Base-by-base conservation (phyloP, 2,329 filamentous ascomycete species). In the Sodiomyces alkalinus region DNA sequence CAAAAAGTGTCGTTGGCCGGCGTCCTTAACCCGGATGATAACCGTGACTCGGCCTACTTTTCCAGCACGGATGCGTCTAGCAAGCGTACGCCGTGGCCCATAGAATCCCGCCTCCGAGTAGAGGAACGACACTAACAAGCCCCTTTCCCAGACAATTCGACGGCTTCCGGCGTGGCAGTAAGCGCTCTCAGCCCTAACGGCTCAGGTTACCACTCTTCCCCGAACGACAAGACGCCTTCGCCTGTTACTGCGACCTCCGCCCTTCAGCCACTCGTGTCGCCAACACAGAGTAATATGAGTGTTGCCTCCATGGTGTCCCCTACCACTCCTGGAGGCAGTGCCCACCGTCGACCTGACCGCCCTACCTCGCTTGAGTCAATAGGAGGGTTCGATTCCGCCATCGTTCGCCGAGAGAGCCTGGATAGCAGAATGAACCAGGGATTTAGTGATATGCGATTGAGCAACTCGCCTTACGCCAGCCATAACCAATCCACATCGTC, bases 401-500 rank as follows among this genome's bases (percentile, higher is more conserved):
- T 42, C 22, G 44, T 46, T 4, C 67, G 78, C 33, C 69, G 80
- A 29, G 80, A 82, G 52, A 86, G 80, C 41, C 76, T 86, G 4
- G 80, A 86, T 49, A 83, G 79, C 49, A 68, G 79, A 36, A 75
- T 86, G 47, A 80, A 81, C 43, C 70, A 74, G 38, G 68, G 67
- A 24, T 74, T 86, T 18, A 68, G 63, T 32, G 74, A 80, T 25
- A 64, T 86, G 51, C 64, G 72, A 39, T 61, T 86, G 27, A 71
- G 72, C 28, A 66, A 65, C 25, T 63, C 62, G 2, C 79, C 79
- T 1, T 86, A 85, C 43, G 68, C 77, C 15, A 82, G 73, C 47
- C 73, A 79, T 41, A 85, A 86, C 49, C 72, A 76, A 31, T 85
- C 79, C 2, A 78, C 78, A 3, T 72, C 72, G 2, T 85, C 80